Base-by-base conservation (phyloP, 1,284 basidiomycete genomes). In the Leccinum brunneo-olivaceum region DNA sequence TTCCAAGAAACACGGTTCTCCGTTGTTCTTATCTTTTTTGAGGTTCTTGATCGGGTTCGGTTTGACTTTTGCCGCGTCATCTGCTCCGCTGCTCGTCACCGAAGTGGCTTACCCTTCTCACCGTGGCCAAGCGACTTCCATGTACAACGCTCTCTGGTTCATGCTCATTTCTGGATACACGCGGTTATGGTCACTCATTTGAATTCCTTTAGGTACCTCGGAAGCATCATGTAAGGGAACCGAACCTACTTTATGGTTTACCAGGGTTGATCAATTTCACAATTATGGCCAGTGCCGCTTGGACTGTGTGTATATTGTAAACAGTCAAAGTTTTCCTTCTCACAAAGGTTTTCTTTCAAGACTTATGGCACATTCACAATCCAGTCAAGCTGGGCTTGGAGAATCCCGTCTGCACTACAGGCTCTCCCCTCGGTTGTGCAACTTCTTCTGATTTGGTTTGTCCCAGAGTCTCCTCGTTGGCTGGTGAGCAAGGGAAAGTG, bases 31-130 rank as follows among this genome's bases (percentile, higher is more conserved):
- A 24, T 32, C 21, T 18, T 6, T 10, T 12, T 4, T 19, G 6
- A 43, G 42, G 49, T 84, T 83, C 70, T 65, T 87, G 48, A 82
- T 90, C 52, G 85, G 85, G 43, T 85, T 86, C 56, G 85, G 86
- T 46, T 68, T 84, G 34, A 79, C 80, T 5, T 84, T 85, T 58
- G 81, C 81, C 43, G 64, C 14, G 77, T 76, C 53, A 72, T 23
- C 84, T 39, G 81, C 82, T 2, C 83, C 83, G 11, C 72, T 86
- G 68, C 68, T 87, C 62, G 77, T 88, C 43, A 79, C 81, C 32
- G 86, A 90, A 61, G 65, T 89, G 12, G 71, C 85, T 0, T 88
- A 87, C 61, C 86, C 86, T 7, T 67, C 74, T 2, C 80, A 89
- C 62, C 83, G 86, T 53, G 83, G 77, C 1, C 75, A 74, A 9